Conservation (phyloP, 176 grass and related monocot genomes). For the Avena eriantha region DNA sequence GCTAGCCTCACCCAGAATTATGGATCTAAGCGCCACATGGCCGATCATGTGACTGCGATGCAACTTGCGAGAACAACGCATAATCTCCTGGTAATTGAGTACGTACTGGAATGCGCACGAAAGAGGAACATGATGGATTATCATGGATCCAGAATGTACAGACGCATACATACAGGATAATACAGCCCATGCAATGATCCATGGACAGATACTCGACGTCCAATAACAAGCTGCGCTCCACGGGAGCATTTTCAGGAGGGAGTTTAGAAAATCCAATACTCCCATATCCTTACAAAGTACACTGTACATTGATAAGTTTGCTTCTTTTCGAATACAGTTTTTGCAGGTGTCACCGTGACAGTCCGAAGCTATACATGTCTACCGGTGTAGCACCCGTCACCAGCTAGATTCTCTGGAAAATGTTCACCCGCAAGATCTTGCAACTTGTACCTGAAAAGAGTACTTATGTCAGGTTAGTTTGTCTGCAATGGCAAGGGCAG, state of each 20-base stretch:
- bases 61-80: slow-evolving; percentile 40
- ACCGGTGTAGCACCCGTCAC: slow-evolving; percentile 23
- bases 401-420: slow-evolving; percentile 38
- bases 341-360: neutral
- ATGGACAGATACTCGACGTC: slow-evolving; percentile 16
- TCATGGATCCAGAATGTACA: slow-evolving; percentile 27
- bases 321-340: too few species aligned
- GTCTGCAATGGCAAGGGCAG: slow-evolving; percentile 29
- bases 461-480: slow-evolving; percentile 44
- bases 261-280: too few species aligned
- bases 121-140: slow-evolving; percentile 26
- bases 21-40: slow-evolving; percentile 33
- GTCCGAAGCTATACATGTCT: neutral
- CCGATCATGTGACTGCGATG: slow-evolving; percentile 34
- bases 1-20: slow-evolving; percentile 14
- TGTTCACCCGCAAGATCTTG: slow-evolving; percentile 45
- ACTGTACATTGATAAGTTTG: neutral
- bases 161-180: neutral
- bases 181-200: neutral
- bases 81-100: neutral
- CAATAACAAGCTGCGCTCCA: neutral
- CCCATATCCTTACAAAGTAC: neutral
- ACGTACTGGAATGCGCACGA: slow-evolving; percentile 19
- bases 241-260: neutral
- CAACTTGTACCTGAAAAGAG: slow-evolving; percentile 23